Evolutionary conservation across 1,139 yeast species (phyloP), one percentile per base, ranked within the genome.

Genomic region (Yamadazyma jaroonii): DNA sequence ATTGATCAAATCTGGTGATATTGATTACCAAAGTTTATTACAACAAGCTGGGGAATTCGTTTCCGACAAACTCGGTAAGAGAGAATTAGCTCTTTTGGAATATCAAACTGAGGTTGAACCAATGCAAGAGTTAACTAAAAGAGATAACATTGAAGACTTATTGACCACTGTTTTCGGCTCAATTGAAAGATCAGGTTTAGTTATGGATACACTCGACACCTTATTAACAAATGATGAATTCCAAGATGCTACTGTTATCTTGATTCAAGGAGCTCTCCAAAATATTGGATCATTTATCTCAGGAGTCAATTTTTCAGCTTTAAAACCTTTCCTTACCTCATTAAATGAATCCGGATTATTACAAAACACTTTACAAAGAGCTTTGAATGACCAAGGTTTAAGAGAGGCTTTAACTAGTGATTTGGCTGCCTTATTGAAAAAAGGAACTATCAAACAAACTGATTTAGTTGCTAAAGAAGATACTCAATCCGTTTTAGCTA

Each of bases 61-160:
- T 26, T 8, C 17, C n/a, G 15, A 13, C 7, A 35, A 17, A 17
- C 20, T 48, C 24, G 29, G 25, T 8, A 46, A 43, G 36, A 29
- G 32, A 17, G 35, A 35, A 28, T 11, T 21, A 11, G 7, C 4
- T 4, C 13, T 25, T 12, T 25, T 10, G 10, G 30, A 39, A 27
- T 34, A 25, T n/a, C n/a, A n/a, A n/a, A n/a, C n/a, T n/a, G n/a
- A n/a, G n/a, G n/a, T 41, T 25, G 44, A 38, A 28, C 29, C 36
- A 6, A 35, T 42, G 21, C 41, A 34, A 29, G 21, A 29, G 4
- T 12, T 46, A 10, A 47, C 46, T 34, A 62, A 52, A 45, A 61
- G 69, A 52, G 65, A 60, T 46, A 62, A 63, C 40, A 47, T 63
- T 34, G 62, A 57, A 43, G 66, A 62, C 38, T 59, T 64, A 42